Evolutionary conservation across 805 yeast species (phyloP).

Genomic region (Saturnispora sekii): DNA sequence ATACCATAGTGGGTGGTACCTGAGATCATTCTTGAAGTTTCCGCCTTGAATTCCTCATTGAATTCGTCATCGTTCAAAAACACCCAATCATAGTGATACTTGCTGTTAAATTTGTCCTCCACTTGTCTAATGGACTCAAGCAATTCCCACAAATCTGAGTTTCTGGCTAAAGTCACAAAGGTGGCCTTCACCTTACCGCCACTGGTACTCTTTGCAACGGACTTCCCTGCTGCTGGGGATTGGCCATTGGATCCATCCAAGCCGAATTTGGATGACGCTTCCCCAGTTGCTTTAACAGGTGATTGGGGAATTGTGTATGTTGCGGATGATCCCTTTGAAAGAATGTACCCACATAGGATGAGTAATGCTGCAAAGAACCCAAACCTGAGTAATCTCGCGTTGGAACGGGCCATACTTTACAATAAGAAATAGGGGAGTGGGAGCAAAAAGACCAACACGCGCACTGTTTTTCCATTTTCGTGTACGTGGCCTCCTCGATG

Average conservation of each 20-base stretch:
- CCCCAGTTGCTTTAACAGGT: slow-evolving; percentile 4
- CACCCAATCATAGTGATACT: slow-evolving; percentile 88
- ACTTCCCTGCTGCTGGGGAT: neutral
- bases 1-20: slow-evolving; percentile 73
- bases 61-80: slow-evolving; percentile 85
- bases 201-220: slow-evolving; percentile 3
- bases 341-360: slow-evolving; percentile 37
- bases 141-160: slow-evolving; percentile 55
- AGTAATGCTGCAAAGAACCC: slow-evolving; percentile 38
- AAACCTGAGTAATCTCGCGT: slow-evolving; percentile 39
- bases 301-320: slow-evolving; percentile 16
- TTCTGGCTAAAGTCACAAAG: slow-evolving; percentile 72
- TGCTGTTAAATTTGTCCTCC: slow-evolving; percentile 81
- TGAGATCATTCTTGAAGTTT: slow-evolving; percentile 57
- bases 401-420: slow-evolving; percentile 33
- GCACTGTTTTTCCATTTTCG: neutral
- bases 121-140: slow-evolving; percentile 60
- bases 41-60: slow-evolving; percentile 65
- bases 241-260: neutral
- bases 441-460: neutral
- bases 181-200: slow-evolving; percentile 56
- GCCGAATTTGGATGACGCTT: neutral
- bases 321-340: slow-evolving; percentile 36
- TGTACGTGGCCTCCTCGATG: neutral
- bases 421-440: neutral